Percentiles rank a stretch among this genome's conserved stretches.
These are phyloP conservation scores for Cytospora chrysosperma DNA, from an alignment of 2,329 filamentous ascomycete species.

Conservation along the genomic window DNA sequence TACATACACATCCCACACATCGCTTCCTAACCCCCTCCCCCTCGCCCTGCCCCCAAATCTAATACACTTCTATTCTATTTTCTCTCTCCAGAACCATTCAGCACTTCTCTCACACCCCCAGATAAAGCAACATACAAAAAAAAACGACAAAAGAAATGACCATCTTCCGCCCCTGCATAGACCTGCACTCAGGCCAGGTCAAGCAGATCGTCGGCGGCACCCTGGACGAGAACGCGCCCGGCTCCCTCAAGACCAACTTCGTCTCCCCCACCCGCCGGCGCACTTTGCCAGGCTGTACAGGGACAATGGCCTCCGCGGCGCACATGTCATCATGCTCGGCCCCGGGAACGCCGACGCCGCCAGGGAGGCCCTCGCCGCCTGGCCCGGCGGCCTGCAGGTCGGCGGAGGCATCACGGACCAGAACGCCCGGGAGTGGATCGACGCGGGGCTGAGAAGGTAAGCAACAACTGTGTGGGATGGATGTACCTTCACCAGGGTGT, in stretches of 20 bases:
- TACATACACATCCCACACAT: not conserved
- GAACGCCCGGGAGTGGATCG: conserved; percentile 86
- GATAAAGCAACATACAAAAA: too few relatives aligned
- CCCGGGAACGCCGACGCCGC: conserved; percentile 82
- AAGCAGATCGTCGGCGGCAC: conserved; percentile 99
- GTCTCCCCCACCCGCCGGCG: conserved; percentile 78
- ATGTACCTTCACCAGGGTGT: too few relatives aligned
- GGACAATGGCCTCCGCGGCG: conserved; percentile 70
- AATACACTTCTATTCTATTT: too few relatives aligned
- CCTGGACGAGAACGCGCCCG: conserved; percentile 62
- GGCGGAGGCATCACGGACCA: conserved; percentile 88
- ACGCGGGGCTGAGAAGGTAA: conserved; percentile 86
- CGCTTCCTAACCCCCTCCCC: not conserved
- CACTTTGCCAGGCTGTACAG: conserved; percentile 83
- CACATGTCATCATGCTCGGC: conserved; percentile 96
- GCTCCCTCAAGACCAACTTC: conserved; percentile 82
- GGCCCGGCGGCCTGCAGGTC: conserved; percentile 80
- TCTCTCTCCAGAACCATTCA: too few relatives aligned
- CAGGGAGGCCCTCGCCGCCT: conserved; percentile 70
- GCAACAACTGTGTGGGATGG: conserved; percentile 23
- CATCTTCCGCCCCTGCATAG: conserved; percentile 91
- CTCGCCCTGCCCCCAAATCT: not conserved
- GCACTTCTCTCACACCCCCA: not conserved
- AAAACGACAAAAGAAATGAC: conserved; percentile 65
- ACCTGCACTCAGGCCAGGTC: conserved; percentile 93